Evolutionary conservation across 2,329 filamentous ascomycete species (phyloP).

Genomic region (Fusarium haematococcum): DNA sequence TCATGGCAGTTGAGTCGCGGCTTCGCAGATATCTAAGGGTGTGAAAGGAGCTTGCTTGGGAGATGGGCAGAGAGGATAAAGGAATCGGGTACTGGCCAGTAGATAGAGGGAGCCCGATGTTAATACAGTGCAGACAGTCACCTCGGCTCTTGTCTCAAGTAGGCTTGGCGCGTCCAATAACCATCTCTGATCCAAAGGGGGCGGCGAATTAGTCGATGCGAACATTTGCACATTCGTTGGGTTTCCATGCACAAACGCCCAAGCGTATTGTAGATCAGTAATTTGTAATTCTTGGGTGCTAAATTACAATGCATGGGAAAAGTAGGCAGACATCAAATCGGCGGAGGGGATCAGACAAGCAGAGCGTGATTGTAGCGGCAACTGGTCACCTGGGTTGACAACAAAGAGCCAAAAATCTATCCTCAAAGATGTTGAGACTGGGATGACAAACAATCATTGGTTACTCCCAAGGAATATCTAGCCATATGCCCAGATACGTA

Average conservation of each 20-base stretch:
- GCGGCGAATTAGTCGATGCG: background rate
- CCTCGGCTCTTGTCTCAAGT: background rate
- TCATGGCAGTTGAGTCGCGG: background rate
- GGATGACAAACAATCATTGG: background rate
- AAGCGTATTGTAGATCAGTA: background rate
- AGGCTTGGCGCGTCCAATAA: background rate
- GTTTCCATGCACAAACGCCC: background rate
- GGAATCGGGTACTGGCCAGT: too few relatives aligned
- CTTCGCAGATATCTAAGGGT: background rate
- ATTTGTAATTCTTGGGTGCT: background rate
- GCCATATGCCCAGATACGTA: background rate
- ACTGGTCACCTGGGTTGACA: background rate
- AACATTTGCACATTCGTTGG: background rate
- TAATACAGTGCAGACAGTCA: background rate
- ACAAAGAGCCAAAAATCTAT: background rate
- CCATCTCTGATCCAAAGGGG: background rate
- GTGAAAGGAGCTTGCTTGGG: background rate
- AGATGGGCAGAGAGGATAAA: background rate
- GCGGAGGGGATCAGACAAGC: background rate
- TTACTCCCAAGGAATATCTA: accelerated
- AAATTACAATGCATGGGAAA: too few relatives aligned
- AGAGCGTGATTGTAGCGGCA: background rate
- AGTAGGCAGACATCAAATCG: background rate
- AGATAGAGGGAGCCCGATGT: too few relatives aligned
- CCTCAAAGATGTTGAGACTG: background rate